Conservation (phyloP, 805 yeast genomes). For the Myxozyma monticola region DNA sequence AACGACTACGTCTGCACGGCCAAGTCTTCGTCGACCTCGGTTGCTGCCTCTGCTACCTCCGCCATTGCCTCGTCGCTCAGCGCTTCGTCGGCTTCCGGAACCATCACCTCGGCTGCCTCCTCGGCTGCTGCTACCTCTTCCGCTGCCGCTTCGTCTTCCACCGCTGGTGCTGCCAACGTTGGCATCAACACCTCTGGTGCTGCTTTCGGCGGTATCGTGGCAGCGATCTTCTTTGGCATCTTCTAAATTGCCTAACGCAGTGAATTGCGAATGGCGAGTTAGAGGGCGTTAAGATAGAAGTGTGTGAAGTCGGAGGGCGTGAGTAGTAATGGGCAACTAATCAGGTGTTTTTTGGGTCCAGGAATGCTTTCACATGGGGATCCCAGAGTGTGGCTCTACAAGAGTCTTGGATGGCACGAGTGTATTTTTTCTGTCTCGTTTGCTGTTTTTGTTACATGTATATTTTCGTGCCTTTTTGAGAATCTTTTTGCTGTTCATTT, state of each 20-base stretch:
- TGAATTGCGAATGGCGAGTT: too few relatives aligned
- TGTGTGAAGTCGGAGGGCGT: too few relatives aligned
- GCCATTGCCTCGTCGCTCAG: conserved; percentile 29
- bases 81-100: conserved; percentile 34
- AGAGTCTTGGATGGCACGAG: too few relatives aligned
- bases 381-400: too few relatives aligned
- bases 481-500: too few relatives aligned
- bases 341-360: too few relatives aligned
- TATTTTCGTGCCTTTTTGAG: too few relatives aligned
- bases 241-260: conserved; percentile 23
- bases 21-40: conserved; percentile 54
- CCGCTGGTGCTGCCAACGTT: conserved; percentile 38
- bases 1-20: conserved; percentile 76
- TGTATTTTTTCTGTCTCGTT: too few relatives aligned
- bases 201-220: conserved; percentile 33
- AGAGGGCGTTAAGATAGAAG: too few relatives aligned
- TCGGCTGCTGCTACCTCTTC: conserved; percentile 48
- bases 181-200: conserved; percentile 37
- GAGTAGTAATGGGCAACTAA: too few relatives aligned
- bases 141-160: conserved; percentile 39
- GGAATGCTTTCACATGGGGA: too few relatives aligned
- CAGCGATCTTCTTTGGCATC: conserved; percentile 30
- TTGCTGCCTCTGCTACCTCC: conserved; percentile 37
- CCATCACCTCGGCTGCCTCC: conserved; percentile 39
- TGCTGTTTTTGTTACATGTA: too few relatives aligned